Evolutionary conservation across 805 yeast species (phyloP), one percentile per base, ranked within the genome.

Genomic region (Candida berthetii): DNA sequence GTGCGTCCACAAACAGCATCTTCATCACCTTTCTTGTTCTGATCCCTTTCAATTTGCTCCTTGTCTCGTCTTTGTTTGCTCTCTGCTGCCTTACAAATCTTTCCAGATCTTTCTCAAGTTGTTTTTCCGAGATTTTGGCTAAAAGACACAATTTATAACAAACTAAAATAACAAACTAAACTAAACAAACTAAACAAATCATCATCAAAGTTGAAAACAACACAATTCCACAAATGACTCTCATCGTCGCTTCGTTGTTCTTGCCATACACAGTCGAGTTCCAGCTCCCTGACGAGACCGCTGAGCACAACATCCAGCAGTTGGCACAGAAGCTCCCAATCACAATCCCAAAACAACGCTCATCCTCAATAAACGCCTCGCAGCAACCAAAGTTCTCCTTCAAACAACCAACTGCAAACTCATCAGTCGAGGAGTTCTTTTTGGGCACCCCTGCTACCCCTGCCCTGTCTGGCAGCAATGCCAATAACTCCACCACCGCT

Each of bases 241-340:
- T 82, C 20, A 76, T 81, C 35, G 75, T 84, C 22, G 89, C 85
- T 14, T 80, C 91, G 14, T 64, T 84, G 77, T 82, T 83, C 50
- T 65, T 84, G 37, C 93, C 93, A 2, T 79, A 79, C 53, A 80
- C 88, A 3, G 88, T 83, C n/a, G 85, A 82, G 48, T 66, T 68
- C 49, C 65, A 66, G 47, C 48, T 66, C 32, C 52, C 60, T 15
- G 58, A 58, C 7, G 43, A 52, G 15, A 45, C 48, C 7, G 50
- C 49, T 11, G n/a, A 27, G 13, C 29, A 27, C 7, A 60, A 55
- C 38, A 62, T 72, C 36, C 65, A 61, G 15, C 60, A 55, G 17
- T 48, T 62, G 32, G 54, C 37, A 32, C 45, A 57, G 36, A 49
- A 58, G 20, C 50, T 48, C 20, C 48, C 53, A 29, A 44, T 47